A percentile compares a stretch with the other conserved stretches of the same genome.
Evolutionary conservation across 2,329 filamentous ascomycete species (phyloP).

Genomic region (Xylogone sp.): DNA sequence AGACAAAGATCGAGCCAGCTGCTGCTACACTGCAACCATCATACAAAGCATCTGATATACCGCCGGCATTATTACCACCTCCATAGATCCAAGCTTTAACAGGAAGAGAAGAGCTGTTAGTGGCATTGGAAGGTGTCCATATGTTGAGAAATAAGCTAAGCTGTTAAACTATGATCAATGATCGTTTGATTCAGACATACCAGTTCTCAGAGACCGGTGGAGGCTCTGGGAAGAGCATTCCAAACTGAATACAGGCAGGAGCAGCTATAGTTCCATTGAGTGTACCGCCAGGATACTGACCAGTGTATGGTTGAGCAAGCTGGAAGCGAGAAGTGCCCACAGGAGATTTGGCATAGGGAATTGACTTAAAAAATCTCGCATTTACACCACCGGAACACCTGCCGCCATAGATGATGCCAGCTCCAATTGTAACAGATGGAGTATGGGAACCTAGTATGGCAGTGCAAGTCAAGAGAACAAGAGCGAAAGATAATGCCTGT

Average conservation of each 20-base stretch:
- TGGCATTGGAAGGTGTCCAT: not conserved
- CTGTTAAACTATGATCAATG: not conserved
- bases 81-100: not conserved
- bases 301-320: not conserved
- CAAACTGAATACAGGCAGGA: not conserved
- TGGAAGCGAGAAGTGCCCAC: not conserved
- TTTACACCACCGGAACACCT: not conserved
- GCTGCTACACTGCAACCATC: not conserved
- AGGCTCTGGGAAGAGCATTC: not conserved
- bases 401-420: not conserved
- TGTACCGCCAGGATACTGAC: not conserved
- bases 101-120: not conserved
- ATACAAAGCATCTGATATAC: not conserved
- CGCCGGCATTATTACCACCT: not conserved
- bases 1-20: conserved; percentile 19
- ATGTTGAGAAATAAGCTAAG: not conserved
- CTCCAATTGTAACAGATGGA: not conserved
- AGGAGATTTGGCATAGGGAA: not conserved
- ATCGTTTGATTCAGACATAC: not conserved
- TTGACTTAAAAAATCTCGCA: not conserved
- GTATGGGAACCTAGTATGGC: not conserved
- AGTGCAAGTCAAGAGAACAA: not conserved
- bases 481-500: too few relatives aligned
- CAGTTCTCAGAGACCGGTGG: conserved; percentile 5
- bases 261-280: not conserved